Evolutionary conservation across 148 eudicot species (phyloP).

Genomic region (Fagopyrum tataricum): DNA sequence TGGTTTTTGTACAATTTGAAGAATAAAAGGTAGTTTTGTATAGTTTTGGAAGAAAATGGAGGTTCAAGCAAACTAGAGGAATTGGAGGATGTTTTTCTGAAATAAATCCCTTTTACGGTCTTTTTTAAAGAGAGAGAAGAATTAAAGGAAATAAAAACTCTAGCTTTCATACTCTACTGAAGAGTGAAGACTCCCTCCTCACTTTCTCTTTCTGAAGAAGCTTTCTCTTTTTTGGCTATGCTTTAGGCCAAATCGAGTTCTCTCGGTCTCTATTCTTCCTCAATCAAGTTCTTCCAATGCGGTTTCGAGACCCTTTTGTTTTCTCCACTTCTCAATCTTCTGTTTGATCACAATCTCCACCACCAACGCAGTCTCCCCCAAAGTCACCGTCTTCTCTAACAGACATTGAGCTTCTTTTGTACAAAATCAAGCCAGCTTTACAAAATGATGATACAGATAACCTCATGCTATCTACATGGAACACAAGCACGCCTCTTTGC

Average conservation of each 20-base stretch:
- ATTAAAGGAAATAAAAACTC: not conserved
- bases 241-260: constrained; percentile 5
- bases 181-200: not conserved
- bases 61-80: too few relatives aligned
- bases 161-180: not conserved
- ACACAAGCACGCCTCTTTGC: constrained; percentile 59
- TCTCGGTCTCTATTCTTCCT: not conserved
- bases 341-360: not conserved
- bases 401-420: constrained; percentile 53
- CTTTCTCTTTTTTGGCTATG: not conserved
- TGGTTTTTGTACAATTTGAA: too few relatives aligned
- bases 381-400: constrained; percentile 44
- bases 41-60: too few relatives aligned
- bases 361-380: constrained; percentile 6
- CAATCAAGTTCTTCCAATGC: constrained; percentile 3
- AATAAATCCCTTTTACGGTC: too few relatives aligned
- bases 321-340: not conserved
- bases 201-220: not conserved
- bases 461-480: constrained; percentile 64
- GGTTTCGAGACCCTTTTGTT: constrained; percentile 1
- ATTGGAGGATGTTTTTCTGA: too few relatives aligned
- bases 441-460: constrained; percentile 34
- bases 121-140: not conserved
- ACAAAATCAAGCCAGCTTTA: constrained; percentile 59
- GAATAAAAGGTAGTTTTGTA: too few relatives aligned